These are phyloP conservation scores for Verticillium albo-atrum DNA, from an alignment of 2,329 filamentous ascomycete genomes.

Conservation along the genomic window DNA sequence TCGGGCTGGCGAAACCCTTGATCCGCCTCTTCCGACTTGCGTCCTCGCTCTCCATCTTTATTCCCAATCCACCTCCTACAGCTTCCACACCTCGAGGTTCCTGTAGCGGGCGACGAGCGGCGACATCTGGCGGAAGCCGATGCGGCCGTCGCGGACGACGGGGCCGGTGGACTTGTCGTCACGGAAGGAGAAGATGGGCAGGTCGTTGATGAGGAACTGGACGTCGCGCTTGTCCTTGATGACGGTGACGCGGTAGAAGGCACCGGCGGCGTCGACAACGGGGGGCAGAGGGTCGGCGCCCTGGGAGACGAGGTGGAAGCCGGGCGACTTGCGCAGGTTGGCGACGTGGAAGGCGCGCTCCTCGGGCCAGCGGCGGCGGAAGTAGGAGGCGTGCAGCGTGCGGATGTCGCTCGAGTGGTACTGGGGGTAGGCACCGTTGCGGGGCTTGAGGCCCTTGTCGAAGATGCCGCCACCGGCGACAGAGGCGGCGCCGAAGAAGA, in stretches of 20 bases:
- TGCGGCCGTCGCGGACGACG: slow-evolving; percentile 17
- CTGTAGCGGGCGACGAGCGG: slow-evolving; percentile 22
- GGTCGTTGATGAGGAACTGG: slow-evolving; percentile 20
- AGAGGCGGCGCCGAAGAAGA: slow-evolving; percentile 25
- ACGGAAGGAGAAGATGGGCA: slow-evolving; percentile 20
- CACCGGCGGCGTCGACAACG: slow-evolving; percentile 20
- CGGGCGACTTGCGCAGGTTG: slow-evolving; percentile 24
- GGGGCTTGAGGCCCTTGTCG: slow-evolving; percentile 16
- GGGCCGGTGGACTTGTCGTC: slow-evolving; percentile 23
- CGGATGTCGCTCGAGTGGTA: slow-evolving; percentile 16
- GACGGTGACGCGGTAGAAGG: slow-evolving; percentile 24
- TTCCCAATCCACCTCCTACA: slow-evolving; percentile 3
- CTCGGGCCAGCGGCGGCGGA: slow-evolving; percentile 19
- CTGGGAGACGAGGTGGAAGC: slow-evolving; percentile 20
- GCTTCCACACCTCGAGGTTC: slow-evolving; percentile 24
- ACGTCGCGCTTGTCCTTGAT: slow-evolving; percentile 23
- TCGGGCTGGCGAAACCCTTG: too few relatives aligned
- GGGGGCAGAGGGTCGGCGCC: slow-evolving; percentile 23
- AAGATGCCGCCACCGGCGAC: slow-evolving; percentile 22
- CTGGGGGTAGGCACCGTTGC: slow-evolving; percentile 18
- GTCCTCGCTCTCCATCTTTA: too few relatives aligned
- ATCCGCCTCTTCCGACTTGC: too few relatives aligned
- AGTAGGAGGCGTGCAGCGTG: slow-evolving; percentile 16
- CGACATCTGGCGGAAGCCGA: slow-evolving; percentile 25
- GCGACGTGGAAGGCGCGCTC: slow-evolving; percentile 23